Evolutionary conservation across 163 green algal genomes (phyloP).

Genomic region (Chlorella variabilis): DNA sequence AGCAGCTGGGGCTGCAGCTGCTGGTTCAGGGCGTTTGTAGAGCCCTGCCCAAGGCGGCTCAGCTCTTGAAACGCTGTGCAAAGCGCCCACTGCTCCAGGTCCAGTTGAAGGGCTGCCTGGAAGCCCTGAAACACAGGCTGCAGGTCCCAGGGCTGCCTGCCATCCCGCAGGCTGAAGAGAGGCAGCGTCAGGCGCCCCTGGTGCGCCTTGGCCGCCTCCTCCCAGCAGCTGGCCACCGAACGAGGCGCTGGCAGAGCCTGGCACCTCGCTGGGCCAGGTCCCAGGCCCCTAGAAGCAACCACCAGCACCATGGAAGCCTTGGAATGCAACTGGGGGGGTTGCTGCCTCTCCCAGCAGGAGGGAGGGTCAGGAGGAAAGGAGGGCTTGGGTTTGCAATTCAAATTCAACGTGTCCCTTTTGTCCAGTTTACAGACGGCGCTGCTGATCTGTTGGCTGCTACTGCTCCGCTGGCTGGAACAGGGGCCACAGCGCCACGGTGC

Average conservation of each 20-base stretch:
- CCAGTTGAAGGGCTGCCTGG: not conserved
- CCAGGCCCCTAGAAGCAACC: not conserved
- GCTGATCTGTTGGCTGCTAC: too few species aligned
- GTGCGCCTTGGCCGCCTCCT: not conserved
- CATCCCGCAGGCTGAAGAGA: not conserved
- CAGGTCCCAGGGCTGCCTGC: not conserved
- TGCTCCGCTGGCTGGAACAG: constrained; percentile 45
- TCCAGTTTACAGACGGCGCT: too few species aligned
- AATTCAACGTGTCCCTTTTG: too few species aligned
- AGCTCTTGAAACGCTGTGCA: not conserved
- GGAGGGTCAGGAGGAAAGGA: too few species aligned
- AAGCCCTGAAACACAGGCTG: not conserved
- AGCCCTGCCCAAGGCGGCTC: not conserved
- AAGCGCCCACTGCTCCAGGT: not conserved
- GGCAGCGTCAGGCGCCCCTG: not conserved
- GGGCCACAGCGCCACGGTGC: constrained; percentile 54
- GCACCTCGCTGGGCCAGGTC: not conserved
- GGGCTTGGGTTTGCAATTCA: too few species aligned
- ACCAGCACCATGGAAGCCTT: not conserved
- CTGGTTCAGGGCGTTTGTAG: not conserved
- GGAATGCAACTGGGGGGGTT: too few species aligned
- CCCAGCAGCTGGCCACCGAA: not conserved
- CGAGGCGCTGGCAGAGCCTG: not conserved
- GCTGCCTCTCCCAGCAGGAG: too few species aligned
- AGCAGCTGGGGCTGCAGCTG: not conserved